These are phyloP conservation scores for Trametes hirsuta DNA, from an alignment of 1,284 basidiomycete genomes.

Conservation along the genomic window DNA sequence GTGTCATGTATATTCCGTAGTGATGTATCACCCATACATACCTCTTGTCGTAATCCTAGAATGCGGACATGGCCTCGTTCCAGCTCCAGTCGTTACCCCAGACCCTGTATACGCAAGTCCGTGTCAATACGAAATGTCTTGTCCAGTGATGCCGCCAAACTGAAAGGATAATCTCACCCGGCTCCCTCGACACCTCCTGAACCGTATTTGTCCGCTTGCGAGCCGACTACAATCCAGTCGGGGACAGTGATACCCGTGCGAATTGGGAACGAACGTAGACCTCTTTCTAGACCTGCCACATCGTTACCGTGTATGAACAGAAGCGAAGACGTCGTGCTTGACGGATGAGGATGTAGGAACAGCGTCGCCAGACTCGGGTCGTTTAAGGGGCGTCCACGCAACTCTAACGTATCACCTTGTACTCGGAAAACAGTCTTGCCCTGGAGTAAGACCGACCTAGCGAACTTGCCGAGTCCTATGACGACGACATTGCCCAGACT, in stretches of 20 bases:
- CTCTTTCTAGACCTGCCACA: slow-evolving; percentile 61
- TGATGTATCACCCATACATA: slow-evolving; percentile 41
- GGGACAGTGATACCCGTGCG: slow-evolving; percentile 77
- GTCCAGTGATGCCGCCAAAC: neutral
- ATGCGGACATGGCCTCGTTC: slow-evolving; percentile 57
- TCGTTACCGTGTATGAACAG: slow-evolving; percentile 67
- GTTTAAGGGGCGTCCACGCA: slow-evolving; percentile 22
- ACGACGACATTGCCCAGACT: slow-evolving; percentile 60
- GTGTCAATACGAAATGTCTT: slow-evolving; percentile 15
- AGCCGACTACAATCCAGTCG: slow-evolving; percentile 72
- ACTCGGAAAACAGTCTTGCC: slow-evolving; percentile 37
- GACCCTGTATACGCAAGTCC: slow-evolving; percentile 27
- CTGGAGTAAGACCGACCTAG: slow-evolving; percentile 25
- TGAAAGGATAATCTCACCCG: slow-evolving; percentile 50
- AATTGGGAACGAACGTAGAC: slow-evolving; percentile 73
- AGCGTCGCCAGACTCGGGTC: slow-evolving; percentile 50
- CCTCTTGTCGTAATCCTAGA: slow-evolving; percentile 42
- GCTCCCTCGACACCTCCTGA: slow-evolving; percentile 75
- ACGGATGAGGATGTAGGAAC: slow-evolving; percentile 73
- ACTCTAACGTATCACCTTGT: slow-evolving; percentile 19
- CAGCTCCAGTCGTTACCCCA: slow-evolving; percentile 53
- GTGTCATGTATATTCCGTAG: slow-evolving; percentile 41
- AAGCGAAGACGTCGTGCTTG: slow-evolving; percentile 39
- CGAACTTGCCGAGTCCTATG: slow-evolving; percentile 36
- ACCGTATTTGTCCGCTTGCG: slow-evolving; percentile 55